Conservation (phyloP, 139 green algal species). For the Coccomyxa sp. region DNA sequence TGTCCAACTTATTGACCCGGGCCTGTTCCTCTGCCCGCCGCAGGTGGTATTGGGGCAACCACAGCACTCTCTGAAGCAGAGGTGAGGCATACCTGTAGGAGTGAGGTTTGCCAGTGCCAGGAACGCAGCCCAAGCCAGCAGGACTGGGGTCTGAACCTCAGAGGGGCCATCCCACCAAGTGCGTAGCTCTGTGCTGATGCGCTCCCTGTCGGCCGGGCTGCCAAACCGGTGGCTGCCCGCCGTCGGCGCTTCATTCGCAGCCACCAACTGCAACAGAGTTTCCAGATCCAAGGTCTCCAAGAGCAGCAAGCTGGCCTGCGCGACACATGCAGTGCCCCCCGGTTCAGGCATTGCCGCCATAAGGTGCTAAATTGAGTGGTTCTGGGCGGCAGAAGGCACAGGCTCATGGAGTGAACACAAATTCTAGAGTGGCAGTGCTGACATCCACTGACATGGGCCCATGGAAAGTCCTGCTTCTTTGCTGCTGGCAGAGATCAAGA, state of each 20-base stretch:
- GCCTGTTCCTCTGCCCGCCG: no score
- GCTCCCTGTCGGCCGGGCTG: neutral
- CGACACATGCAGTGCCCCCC: neutral
- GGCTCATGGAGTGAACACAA: neutral
- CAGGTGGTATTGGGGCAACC: no score
- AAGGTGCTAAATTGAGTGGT: no score
- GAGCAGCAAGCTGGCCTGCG: constrained; percentile 41
- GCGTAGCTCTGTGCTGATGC: constrained; percentile 19
- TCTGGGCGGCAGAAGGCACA: neutral
- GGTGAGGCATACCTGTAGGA: neutral
- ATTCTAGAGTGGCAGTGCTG: neutral
- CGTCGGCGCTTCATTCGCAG: neutral
- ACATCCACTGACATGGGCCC: neutral
- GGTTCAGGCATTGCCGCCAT: no score
- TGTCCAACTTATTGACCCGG: no score
- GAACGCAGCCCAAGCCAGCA: constrained; percentile 32
- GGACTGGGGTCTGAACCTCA: constrained; percentile 20
- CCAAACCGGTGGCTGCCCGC: constrained; percentile 19
- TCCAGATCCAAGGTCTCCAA: constrained; percentile 47
- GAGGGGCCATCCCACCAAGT: constrained; percentile 12
- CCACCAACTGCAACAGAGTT: constrained; percentile 12
- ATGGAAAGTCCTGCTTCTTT: neutral
- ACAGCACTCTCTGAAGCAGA: no score
- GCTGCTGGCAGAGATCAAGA: neutral
- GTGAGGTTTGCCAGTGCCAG: constrained; percentile 13